Base-by-base conservation (phyloP, 2,329 filamentous ascomycete species). In the Coniochaeta sp. region DNA sequence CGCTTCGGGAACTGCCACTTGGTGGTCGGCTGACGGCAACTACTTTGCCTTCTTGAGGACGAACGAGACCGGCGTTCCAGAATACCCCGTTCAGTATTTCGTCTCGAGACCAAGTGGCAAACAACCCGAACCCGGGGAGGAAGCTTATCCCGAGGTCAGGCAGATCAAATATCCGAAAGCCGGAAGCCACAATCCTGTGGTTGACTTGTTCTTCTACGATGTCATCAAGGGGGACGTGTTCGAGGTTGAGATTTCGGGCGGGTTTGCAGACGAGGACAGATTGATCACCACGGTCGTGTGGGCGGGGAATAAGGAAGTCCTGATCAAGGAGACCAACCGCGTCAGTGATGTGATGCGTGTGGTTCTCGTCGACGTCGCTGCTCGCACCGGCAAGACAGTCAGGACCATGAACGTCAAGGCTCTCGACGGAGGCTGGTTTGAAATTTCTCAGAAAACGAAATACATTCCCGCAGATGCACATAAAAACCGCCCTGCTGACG, bases 131-230 rank as follows among this genome's bases (percentile, higher is more conserved):
- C 76, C 82, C 1, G 92, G 91, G 22, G 84, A 96, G 65, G 92
- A 97, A 71, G 87, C 85, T 58, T 99, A 99, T 70, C 95, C 95
- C 0, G 93, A 98, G 69, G 87, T 93, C 38, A 85, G 89, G 64
- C 79, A 92, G 67, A 96, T 99, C 83, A 99, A 99, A 74, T 99
- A 99, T 69, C 96, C 95, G 56, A 98, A 98, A 74, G 89, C 95
- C 22, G 96, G 95, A 3, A 88, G 93, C 1, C 92, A 93, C 55
- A 99, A 99, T 72, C 95, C 95, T 0, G 85, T 90, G 16, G 93
- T 99, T 4, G 87, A 91, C 62, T 76, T 99, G 34, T 83, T 90
- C 59, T 96, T 98, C 74, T 98, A 93, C 73, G 93, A 98, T 66
- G 79, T 97, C 22, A 80, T 80, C 11, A 89, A 88, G 68, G 83